Percentiles rank a stretch among this genome's conserved stretches.
Evolutionary conservation across 2,329 filamentous ascomycete species (phyloP).

Genomic region (Arthroderma uncinatum): DNA sequence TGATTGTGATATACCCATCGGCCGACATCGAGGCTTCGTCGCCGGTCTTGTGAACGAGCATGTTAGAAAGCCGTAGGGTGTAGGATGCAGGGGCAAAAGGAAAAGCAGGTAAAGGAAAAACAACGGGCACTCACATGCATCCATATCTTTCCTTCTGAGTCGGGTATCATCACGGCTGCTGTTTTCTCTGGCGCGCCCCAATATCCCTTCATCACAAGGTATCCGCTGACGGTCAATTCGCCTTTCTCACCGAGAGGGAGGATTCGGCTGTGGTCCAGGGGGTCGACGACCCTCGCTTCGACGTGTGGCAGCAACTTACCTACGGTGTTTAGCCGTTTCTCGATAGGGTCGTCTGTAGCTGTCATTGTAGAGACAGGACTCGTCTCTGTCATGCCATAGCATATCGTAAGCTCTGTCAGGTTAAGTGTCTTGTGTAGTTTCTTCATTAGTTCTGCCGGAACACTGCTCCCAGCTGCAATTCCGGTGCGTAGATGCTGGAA

Average conservation of each 20-base stretch:
- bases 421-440: conserved; percentile 61
- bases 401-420: conserved; percentile 73
- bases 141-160: conserved; percentile 55
- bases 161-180: conserved; percentile 52
- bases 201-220: conserved; percentile 84
- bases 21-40: conserved; percentile 81
- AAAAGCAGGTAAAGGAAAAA: neutral
- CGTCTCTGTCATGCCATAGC: conserved; percentile 95
- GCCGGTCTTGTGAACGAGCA: conserved; percentile 50
- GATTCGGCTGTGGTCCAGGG: conserved; percentile 46
- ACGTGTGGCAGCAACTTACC: conserved; percentile 80
- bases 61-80: neutral
- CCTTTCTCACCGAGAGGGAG: conserved; percentile 58
- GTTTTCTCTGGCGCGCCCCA: conserved; percentile 65
- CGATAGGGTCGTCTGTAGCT: conserved; percentile 59
- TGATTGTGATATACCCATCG: conserved; percentile 77
- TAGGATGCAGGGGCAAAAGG: neutral
- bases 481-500: conserved; percentile 68
- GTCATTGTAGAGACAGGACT: conserved; percentile 65
- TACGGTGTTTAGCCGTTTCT: conserved; percentile 62
- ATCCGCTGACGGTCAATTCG: conserved; percentile 73
- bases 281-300: conserved; percentile 63
- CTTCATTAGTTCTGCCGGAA: conserved; percentile 63
- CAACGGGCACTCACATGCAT: conserved; percentile 48
- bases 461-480: conserved; percentile 77